Evolutionary conservation across 306 rosid species (phyloP).

Genomic region (Mimosa bimucronata): DNA sequence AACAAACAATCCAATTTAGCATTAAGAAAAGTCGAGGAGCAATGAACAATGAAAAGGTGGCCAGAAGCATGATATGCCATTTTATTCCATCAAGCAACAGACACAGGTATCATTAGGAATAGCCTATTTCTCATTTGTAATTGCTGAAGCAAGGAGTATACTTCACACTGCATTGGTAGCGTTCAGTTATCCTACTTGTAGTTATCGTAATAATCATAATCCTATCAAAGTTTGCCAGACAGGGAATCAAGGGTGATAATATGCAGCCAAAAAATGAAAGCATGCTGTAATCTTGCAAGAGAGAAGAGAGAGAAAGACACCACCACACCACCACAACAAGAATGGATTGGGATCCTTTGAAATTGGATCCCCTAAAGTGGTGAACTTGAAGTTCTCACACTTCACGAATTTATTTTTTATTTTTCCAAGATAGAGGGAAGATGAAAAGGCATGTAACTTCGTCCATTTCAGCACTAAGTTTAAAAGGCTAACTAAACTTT

Average conservation of each 20-base stretch:
- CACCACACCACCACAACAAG: neutral
- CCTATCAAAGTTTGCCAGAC: neutral
- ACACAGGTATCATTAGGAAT: neutral
- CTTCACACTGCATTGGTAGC: neutral
- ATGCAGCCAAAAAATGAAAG: neutral
- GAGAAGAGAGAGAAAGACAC: neutral
- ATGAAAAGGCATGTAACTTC: neutral
- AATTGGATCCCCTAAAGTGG: neutral
- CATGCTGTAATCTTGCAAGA: neutral
- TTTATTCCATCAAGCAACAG: neutral
- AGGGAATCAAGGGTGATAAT: neutral
- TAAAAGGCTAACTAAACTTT: neutral
- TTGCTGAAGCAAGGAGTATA: neutral
- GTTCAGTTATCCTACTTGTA: neutral
- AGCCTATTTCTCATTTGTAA: no score
- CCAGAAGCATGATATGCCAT: neutral
- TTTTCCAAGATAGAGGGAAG: neutral
- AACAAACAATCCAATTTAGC: neutral
- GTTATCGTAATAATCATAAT: neutral
- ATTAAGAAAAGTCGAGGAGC: neutral
- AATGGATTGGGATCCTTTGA: neutral
- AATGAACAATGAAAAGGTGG: neutral
- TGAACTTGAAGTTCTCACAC: neutral
- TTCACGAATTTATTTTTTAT: neutral
- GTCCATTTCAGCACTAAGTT: neutral